These are phyloP conservation scores for Rhizoclosmatium sp. DNA, from an alignment of 192 early-diverging fungal species.

Conservation along the genomic window DNA sequence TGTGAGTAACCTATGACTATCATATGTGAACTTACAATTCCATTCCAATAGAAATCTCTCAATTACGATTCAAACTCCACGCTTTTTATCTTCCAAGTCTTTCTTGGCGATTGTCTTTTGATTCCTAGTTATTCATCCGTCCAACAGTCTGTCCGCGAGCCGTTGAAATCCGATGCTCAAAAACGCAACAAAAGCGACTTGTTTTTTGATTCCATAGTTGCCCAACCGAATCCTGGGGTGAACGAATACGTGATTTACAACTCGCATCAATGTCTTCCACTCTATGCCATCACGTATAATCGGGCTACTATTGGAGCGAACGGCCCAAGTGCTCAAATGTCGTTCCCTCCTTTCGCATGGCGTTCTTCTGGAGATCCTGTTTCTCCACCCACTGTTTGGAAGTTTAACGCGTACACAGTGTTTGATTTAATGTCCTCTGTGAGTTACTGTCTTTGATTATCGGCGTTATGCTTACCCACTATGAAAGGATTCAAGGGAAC, in stretches of 20 bases:
- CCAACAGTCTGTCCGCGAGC: neutral
- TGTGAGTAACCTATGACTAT: no score
- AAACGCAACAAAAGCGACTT: slow-evolving; percentile 26
- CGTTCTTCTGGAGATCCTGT: neutral
- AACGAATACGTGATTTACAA: slow-evolving; percentile 31
- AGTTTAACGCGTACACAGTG: neutral
- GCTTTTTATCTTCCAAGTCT: slow-evolving; percentile 12
- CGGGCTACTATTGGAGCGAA: neutral
- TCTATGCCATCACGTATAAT: slow-evolving; percentile 16
- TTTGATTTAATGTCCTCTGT: no score
- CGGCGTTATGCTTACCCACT: no score
- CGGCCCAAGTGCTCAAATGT: neutral
- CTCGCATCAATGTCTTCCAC: slow-evolving; percentile 11
- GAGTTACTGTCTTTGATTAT: no score
- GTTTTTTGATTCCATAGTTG: slow-evolving; percentile 28
- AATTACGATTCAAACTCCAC: slow-evolving; percentile 8
- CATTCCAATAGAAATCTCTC: neutral
- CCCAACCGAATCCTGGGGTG: neutral
- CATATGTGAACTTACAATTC: no score
- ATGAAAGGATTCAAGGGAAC: no score
- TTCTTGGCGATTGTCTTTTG: slow-evolving; percentile 17
- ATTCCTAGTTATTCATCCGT: neutral
- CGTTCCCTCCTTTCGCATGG: slow-evolving; percentile 19
- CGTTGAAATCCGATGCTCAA: slow-evolving; percentile 17
- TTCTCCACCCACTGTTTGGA: neutral